Base-by-base conservation (phyloP, 2,329 filamentous ascomycete species). In the Pleoardoris graminearum region DNA sequence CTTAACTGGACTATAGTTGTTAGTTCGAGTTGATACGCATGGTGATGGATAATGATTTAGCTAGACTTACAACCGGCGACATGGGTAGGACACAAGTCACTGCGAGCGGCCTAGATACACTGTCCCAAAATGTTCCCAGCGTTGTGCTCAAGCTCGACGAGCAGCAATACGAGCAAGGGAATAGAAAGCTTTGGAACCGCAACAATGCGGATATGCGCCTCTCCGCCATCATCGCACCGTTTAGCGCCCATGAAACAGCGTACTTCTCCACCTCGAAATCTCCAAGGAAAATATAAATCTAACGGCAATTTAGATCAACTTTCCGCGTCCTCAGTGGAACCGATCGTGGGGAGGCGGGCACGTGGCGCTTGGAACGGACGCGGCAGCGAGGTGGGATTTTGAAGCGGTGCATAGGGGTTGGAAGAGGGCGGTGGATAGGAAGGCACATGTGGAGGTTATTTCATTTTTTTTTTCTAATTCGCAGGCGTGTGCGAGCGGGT, bases 391-490 rank as follows among this genome's bases (percentile, higher is more conserved):
- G 2, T 2, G 4, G 17, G 44, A 37, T 4, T 47, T 47, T 14
- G 21, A 27, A 5, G 22, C 32, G 12, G 17, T 37, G 32, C 44
- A 47, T 37, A 33, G 22, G 22, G 4, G 21, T 37, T 14, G 32
- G 23, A n/a, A n/a, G 3, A 22, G 23, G n/a, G 44, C 14, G 7
- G 16, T 19, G n/a, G 44, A 47, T 19, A 33, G 37, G 23, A 47
- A 47, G 33, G 32, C 44, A 10, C 44, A 47, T 8, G 33, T 37
- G 32, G 44, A 47, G 44, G 33, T 47, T 12, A 47, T 47, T 21
- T 37, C 44, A 1, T 47, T 47, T 29, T 47, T 12, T 19, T 47
- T 47, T 29, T 47, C 11, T 19, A 37, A 19, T 47, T 33, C 44
- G 22, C 8, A 17, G 1, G 16, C 22, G 44, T 47, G 44, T 19